Percentiles rank a stretch among this genome's conserved stretches.
These are phyloP conservation scores for Canna indica DNA, from an alignment of 176 grass and related monocot genomes.

Conservation along the genomic window DNA sequence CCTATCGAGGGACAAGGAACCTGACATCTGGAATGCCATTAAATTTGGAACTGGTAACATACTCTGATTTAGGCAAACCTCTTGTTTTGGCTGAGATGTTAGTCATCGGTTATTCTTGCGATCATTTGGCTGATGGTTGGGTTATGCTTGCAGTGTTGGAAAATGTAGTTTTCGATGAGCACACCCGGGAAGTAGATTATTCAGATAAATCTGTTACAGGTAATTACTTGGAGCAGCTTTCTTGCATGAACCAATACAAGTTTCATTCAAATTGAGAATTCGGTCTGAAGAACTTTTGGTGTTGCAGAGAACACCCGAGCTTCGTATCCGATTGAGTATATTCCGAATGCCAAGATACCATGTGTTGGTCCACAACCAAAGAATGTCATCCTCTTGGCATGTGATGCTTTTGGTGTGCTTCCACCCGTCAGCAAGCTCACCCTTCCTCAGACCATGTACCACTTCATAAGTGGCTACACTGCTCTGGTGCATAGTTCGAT, in stretches of 20 bases:
- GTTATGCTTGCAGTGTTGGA: conserved; percentile 55
- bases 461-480: conserved; percentile 99
- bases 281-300: not conserved
- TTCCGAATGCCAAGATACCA: conserved; percentile 82
- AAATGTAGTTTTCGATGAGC: conserved; percentile 95
- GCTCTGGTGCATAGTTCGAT: conserved; percentile 39
- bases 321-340: conserved; percentile 93
- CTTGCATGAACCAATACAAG: not conserved
- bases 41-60: conserved; percentile 87
- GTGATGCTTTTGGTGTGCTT: conserved; percentile 90
- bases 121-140: not conserved
- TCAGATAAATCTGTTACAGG: conserved; percentile 91
- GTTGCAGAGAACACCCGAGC: conserved; percentile 87
- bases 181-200: conserved; percentile 84
- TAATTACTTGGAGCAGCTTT: conserved; percentile 11
- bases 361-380: conserved; percentile 92
- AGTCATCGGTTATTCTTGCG: not conserved
- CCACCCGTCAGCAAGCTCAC: conserved; percentile 93
- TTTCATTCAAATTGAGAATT: not conserved
- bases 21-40: conserved; percentile 98
- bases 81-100: too few relatives aligned
- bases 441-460: conserved; percentile 96
- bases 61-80: not conserved
- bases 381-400: conserved; percentile 94
- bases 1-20: conserved; percentile 74